Conservation (phyloP, 106 monocot genomes). For the Narthecium ossifragum region DNA sequence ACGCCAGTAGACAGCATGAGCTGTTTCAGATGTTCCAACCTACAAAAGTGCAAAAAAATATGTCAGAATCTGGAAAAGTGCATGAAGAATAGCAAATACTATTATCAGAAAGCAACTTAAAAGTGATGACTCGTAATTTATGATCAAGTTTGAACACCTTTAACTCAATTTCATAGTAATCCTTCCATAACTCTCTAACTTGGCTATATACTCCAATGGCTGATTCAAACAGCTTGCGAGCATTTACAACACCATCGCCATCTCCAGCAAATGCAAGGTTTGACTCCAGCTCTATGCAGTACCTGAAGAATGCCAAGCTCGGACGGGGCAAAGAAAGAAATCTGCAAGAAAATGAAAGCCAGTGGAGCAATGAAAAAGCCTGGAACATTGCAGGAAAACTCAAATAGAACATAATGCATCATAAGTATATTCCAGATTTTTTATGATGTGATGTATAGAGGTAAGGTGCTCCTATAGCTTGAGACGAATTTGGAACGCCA, state of each 20-base stretch:
- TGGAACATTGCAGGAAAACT: background rate
- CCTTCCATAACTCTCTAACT: constrained; percentile 56
- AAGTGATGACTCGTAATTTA: background rate
- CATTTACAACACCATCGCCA: constrained; percentile 24
- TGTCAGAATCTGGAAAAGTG: background rate
- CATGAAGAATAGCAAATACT: background rate
- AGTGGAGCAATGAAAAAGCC: background rate
- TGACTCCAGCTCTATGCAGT: constrained; percentile 74
- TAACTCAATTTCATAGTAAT: constrained; percentile 59
- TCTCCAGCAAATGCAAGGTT: constrained; percentile 60
- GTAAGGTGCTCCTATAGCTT: background rate
- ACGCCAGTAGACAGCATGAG: constrained; percentile 50
- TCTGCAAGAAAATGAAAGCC: constrained; percentile 28
- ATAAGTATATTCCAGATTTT: background rate
- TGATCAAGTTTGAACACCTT: constrained; percentile 35
- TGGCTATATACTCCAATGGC: constrained; percentile 45
- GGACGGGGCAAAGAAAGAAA: constrained; percentile 83
- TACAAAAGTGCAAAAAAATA: constrained; percentile 7
- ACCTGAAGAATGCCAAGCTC: constrained; percentile 51
- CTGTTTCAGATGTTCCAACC: constrained; percentile 56
- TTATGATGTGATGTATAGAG: background rate
- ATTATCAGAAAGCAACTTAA: background rate
- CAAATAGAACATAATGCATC: background rate
- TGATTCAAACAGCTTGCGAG: constrained; percentile 64
- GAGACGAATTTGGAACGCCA: background rate